A percentile compares a stretch with the other conserved stretches of the same genome.
Conservation (phyloP, 345 rosid species). For the Microcos paniculata region DNA sequence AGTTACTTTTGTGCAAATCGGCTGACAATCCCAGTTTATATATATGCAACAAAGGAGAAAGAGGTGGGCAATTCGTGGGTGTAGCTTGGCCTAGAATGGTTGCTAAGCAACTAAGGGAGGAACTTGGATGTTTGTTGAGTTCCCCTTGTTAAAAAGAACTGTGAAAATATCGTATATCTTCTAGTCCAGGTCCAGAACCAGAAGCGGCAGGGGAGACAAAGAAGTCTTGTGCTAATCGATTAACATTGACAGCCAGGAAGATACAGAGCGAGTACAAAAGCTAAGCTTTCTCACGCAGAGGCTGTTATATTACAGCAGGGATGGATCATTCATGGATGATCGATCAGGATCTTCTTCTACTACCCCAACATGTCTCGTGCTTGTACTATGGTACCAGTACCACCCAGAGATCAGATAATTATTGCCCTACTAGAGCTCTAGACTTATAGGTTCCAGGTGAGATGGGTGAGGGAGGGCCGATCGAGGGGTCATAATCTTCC, state of each 20-base stretch:
- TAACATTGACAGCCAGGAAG: not conserved
- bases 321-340: too few species aligned
- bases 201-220: too few species aligned
- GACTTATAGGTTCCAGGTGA: not conserved
- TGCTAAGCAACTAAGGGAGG: too few species aligned
- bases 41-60: too few species aligned
- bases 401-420: not conserved
- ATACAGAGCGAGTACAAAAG: not conserved
- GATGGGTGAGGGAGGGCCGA: not conserved
- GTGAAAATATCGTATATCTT: not conserved
- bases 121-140: too few species aligned
- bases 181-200: not conserved
- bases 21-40: too few species aligned
- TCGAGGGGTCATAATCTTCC: not conserved
- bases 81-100: too few species aligned
- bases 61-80: too few species aligned
- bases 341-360: too few species aligned
- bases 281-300: not conserved
- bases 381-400: conserved; percentile 6
- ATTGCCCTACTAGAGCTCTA: not conserved
- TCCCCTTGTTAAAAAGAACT: not conserved
- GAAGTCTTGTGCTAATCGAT: not conserved
- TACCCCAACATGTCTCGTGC: not conserved
- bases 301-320: not conserved
- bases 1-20: not conserved